phyloP scores from a whole-genome alignment of 352 stramenopile species.

The Discostella stelligera region DNA sequence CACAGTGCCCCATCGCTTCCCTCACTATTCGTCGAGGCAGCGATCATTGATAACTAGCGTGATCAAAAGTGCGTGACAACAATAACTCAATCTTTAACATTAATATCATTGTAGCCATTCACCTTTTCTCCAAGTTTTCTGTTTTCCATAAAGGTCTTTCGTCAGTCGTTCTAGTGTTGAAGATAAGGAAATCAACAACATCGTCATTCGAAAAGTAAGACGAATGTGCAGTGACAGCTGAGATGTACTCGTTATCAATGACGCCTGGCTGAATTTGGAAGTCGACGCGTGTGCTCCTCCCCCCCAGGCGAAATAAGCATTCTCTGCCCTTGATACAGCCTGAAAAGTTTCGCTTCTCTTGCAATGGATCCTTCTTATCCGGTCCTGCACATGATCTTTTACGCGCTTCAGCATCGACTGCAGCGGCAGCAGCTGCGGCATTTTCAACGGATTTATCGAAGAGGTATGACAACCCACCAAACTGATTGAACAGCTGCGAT shows the following conservation, averaged over 20 bases:
- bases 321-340: conserved; percentile 45
- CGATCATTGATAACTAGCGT: conserved; percentile 61
- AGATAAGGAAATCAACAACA: conserved; percentile 74
- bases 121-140: not conserved
- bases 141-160: conserved; percentile 2
- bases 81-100: conserved; percentile 11
- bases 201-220: conserved; percentile 71
- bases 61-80: conserved; percentile 29
- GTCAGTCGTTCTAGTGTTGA: conserved; percentile 25
- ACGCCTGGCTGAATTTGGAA: conserved; percentile 72
- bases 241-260: conserved; percentile 80
- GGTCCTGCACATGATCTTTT: conserved; percentile 22
- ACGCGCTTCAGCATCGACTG: conserved; percentile 42
- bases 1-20: conserved; percentile 70
- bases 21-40: conserved; percentile 71
- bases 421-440: conserved; percentile 44
- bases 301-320: conserved; percentile 57
- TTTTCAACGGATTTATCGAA: conserved; percentile 51
- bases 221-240: conserved; percentile 68
- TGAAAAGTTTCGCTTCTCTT: conserved; percentile 26
- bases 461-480: conserved; percentile 44
- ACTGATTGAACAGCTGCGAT: conserved; percentile 57
- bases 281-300: conserved; percentile 49
- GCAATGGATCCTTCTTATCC: conserved; percentile 28
- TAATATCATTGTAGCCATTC: not conserved